Base-by-base conservation (phyloP, 2,329 filamentous ascomycete species). In the Fusarium sp. region DNA sequence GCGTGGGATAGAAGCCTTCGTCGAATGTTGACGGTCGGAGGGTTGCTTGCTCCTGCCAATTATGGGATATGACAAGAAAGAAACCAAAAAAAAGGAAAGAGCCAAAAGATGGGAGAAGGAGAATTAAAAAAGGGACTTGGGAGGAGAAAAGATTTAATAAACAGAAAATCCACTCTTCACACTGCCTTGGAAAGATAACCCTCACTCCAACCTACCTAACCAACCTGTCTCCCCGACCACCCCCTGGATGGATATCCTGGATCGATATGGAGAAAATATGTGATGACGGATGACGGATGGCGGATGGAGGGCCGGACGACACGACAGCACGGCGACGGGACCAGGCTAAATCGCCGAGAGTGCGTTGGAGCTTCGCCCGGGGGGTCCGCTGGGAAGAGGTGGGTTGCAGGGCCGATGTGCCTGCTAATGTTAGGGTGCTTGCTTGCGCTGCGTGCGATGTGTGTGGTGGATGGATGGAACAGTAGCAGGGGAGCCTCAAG, bases 181-280 rank as follows among this genome's bases (percentile, higher is more conserved):
- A 64, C 69, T 75, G 63, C 72, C 69, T 73, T 77, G 67, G 71
- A 77, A 75, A 77, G 74, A 74, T 73, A 74, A 63, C 71, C 67
- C 71, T 74, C 68, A 57, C 31, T 56, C 51, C 51, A 56, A 38
- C 24, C 46, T 29, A 27, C 65, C 60, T 68, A 55, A 38, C 46
- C 46, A 55, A 38, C 46, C 46, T 31, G 46, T 67, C 60, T 70
- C 66, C 46, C 59, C 55, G 49, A 64, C 60, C 57, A 67, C 67
- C 74, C 42, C 74, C 74, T 70, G 69, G 61, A 60, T 42, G 63
- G 49, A 49, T 66, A 58, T 51, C 61, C 71, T 64, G 62, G 67
- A 64, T 64, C 16, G 53, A 65, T 67, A 65, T 72, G 74, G 74
- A 77, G 62, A 53, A 64, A 68, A 70, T 73, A 75, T 73, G 70